These are phyloP conservation scores for Jaltomata sinuosa DNA, from an alignment of 257 asterid species.

Conservation along the genomic window DNA sequence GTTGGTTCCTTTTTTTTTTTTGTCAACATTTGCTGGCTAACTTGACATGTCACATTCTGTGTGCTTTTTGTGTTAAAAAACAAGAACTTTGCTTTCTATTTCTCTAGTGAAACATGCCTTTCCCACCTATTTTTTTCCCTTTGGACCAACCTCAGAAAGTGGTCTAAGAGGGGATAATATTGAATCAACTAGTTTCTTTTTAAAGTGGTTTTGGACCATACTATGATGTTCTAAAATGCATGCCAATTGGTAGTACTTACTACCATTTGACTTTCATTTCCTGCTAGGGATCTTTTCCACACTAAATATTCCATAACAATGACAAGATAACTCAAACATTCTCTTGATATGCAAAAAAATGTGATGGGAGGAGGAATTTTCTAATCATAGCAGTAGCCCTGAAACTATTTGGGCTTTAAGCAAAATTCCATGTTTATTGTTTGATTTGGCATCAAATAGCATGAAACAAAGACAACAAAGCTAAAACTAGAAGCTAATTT, in stretches of 20 bases:
- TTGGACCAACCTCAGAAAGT: background rate
- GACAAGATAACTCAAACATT: background rate
- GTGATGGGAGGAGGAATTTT: background rate
- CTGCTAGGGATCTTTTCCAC: background rate
- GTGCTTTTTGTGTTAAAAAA: background rate
- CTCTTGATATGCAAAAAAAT: background rate
- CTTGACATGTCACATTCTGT: background rate
- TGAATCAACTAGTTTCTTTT: background rate
- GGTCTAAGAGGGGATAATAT: background rate
- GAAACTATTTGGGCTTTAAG: background rate
- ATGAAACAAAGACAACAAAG: background rate
- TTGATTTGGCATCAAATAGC: background rate
- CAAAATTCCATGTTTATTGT: background rate
- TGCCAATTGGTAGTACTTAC: background rate
- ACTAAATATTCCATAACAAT: background rate
- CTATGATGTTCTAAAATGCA: background rate
- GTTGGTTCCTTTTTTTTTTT: background rate
- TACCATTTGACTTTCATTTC: background rate
- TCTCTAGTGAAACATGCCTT: background rate
- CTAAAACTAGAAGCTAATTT: background rate
- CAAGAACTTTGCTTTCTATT: background rate
- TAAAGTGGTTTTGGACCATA: background rate
- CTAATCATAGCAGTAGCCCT: background rate
- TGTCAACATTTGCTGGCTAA: slow-evolving; percentile 4
- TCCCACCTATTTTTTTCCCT: background rate